These are phyloP conservation scores for Trichoderma asperellum DNA, from an alignment of 2,329 filamentous ascomycete species.

Conservation along the genomic window DNA sequence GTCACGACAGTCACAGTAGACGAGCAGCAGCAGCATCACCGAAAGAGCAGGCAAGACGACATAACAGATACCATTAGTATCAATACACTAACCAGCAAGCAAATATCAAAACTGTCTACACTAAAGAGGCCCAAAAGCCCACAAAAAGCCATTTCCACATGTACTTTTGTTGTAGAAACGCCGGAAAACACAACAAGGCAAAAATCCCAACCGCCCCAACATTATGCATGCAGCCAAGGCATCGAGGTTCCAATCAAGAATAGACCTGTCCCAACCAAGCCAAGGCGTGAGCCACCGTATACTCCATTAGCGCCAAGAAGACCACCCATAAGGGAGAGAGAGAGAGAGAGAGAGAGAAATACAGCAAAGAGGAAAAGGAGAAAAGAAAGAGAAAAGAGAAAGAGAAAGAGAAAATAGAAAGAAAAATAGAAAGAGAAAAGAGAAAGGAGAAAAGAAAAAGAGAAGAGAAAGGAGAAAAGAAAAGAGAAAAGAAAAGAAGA, in stretches of 20 bases:
- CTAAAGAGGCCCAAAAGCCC: background rate
- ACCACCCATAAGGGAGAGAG: background rate
- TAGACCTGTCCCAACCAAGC: background rate
- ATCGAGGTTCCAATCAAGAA: background rate
- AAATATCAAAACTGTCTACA: background rate
- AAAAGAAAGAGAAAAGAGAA: background rate
- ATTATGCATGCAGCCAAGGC: background rate
- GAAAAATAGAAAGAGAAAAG: background rate
- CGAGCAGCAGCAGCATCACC: background rate
- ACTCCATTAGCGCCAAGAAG: background rate
- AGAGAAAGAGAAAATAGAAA: background rate
- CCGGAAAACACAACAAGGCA: background rate
- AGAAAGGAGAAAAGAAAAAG: background rate
- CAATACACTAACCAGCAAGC: conserved; percentile 3
- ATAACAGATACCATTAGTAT: background rate
- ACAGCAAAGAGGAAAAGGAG: background rate
- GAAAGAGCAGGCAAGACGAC: background rate
- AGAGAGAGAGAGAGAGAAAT: background rate
- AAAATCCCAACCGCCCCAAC: background rate
- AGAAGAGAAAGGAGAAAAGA: background rate
- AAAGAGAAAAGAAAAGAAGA: background rate
- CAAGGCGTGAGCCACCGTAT: background rate
- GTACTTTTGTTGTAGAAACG: background rate
- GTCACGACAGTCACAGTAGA: background rate
- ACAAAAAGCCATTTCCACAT: background rate